Evolutionary conservation across 805 yeast species (phyloP), one percentile per base, ranked within the genome.

Genomic region (Lipomyces kockii): DNA sequence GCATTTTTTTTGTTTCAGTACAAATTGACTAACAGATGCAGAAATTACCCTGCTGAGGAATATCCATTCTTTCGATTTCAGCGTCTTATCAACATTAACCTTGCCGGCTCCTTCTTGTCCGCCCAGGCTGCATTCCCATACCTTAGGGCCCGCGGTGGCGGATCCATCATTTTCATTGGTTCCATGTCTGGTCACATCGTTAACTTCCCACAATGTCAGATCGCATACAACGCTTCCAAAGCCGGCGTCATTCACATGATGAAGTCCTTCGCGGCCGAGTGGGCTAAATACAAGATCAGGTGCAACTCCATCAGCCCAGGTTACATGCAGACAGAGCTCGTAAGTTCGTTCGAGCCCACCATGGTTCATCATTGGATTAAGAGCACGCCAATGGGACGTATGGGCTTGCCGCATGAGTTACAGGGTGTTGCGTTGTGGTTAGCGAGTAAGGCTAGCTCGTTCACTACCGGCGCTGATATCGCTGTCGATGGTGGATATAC

Each of bases 401-500:
- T 91, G 90, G 93, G 96, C 53, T 91, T 88, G 74, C 94, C 95
- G 69, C 84, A 87, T 76, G 96, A 90, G 79, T 89, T 90, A 76
- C 89, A 89, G 52, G 96, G 96, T 52, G 83, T 91, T 46, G 83
- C 89, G 65, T 80, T 91, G 70, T 91, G 89, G 82, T 83, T 90
- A 81, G 87, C 93, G 32, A 84, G 90, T 51, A 85, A 86, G 65
- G 95, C 94, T 8, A 85, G 90, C 49, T 83, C 89, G 22, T 91
- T 90, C 83, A 89, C 94, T 66, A 90, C 96, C 17, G 97, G 96
- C 75, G 88, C 89, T 77, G 90, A 90, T 79, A 79, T 91, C 79
- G 86, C 89, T 37, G 94, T 89, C 65, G 96, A 91, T 76, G 96
- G 96, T 75, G 97, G 96, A 22, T 91, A 90, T 82, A 89, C 89